Evolutionary conservation across 2,329 filamentous ascomycete species (phyloP).

Genomic region (Sordariomycetes sp.): DNA sequence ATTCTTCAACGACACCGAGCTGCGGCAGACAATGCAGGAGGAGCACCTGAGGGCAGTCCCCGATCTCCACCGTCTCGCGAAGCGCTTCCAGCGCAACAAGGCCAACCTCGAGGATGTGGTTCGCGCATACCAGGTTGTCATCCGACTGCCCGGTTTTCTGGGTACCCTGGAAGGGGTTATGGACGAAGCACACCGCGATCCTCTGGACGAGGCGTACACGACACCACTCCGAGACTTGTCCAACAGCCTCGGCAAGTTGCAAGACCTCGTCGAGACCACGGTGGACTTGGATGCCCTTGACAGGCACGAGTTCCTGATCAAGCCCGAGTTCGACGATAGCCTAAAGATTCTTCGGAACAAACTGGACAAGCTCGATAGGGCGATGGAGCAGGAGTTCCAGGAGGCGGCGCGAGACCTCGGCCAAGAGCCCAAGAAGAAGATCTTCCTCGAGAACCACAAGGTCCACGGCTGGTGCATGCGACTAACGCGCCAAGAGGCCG

Average conservation of each 20-base stretch:
- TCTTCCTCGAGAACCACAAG: conserved; percentile 93
- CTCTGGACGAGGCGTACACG: conserved; percentile 80
- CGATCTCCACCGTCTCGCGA: conserved; percentile 85
- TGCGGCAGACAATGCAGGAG: conserved; percentile 93
- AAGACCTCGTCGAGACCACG: conserved; percentile 98
- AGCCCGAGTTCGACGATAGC: conserved; percentile 90
- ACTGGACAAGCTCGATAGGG: conserved; percentile 70
- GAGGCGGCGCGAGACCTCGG: conserved; percentile 69
- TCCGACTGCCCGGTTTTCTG: conserved; percentile 82
- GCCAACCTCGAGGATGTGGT: conserved; percentile 95
- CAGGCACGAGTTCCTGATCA: conserved; percentile 97
- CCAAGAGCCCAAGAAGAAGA: conserved; percentile 95
- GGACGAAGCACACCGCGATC: conserved; percentile 85
- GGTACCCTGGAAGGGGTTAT: conserved; percentile 85
- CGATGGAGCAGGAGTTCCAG: conserved; percentile 76
- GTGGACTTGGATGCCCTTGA: conserved; percentile 93
- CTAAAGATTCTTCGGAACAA: conserved; percentile 83
- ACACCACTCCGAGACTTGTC: conserved; percentile 67
- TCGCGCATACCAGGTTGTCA: conserved; percentile 86
- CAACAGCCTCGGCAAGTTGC: conserved; percentile 71
- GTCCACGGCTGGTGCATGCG: conserved; percentile 96
- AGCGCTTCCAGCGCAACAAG: conserved; percentile 85
- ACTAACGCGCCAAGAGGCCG: conserved; percentile 80
- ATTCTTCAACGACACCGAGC: conserved; percentile 84
- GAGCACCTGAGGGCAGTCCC: conserved; percentile 88